These are phyloP conservation scores for Paramecium octaurelia DNA, from an alignment of 73 alveolate genomes.

Conservation along the genomic window DNA sequence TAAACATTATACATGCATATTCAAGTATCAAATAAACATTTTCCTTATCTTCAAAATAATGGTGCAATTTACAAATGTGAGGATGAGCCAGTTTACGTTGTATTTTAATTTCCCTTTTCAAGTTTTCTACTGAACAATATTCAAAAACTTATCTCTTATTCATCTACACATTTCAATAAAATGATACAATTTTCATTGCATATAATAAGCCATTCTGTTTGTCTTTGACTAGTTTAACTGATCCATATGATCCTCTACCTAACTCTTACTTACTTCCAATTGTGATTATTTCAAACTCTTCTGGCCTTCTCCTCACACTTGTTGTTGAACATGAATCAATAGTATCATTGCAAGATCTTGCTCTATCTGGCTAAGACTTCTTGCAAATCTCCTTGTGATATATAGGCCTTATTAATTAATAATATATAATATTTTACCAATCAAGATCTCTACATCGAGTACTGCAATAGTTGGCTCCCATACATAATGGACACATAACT, in stretches of 20 bases:
- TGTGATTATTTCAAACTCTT: conserved; percentile 19
- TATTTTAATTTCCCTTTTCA: conserved; percentile 90
- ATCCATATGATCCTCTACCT: conserved; percentile 61
- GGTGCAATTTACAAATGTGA: conserved; percentile 87
- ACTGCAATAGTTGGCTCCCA: conserved; percentile 38
- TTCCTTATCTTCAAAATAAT: conserved; percentile 95
- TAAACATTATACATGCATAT: conserved; percentile 64
- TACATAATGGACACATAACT: conserved; percentile 38
- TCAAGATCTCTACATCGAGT: conserved; percentile 14
- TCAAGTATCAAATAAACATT: conserved; percentile 87
- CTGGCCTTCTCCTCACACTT: conserved; percentile 7
- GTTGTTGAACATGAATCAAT: conserved; percentile 2
- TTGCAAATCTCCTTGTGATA: not conserved
- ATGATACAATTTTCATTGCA: conserved; percentile 55
- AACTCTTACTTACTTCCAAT: conserved; percentile 28
- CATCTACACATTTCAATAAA: conserved; percentile 15
- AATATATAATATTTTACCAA: not conserved
- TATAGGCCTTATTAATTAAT: not conserved
- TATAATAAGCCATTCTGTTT: not conserved
- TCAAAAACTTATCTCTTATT: conserved; percentile 53
- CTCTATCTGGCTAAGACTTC: not conserved
- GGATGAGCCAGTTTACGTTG: conserved; percentile 90
- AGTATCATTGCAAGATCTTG: conserved; percentile 34
- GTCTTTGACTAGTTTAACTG: conserved; percentile 50
- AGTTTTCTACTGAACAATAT: conserved; percentile 73